A percentile compares a stretch with the other conserved stretches of the same genome.
Evolutionary conservation across 768 basidiomycete species (phyloP).

Genomic region (Amanita muscaria): DNA sequence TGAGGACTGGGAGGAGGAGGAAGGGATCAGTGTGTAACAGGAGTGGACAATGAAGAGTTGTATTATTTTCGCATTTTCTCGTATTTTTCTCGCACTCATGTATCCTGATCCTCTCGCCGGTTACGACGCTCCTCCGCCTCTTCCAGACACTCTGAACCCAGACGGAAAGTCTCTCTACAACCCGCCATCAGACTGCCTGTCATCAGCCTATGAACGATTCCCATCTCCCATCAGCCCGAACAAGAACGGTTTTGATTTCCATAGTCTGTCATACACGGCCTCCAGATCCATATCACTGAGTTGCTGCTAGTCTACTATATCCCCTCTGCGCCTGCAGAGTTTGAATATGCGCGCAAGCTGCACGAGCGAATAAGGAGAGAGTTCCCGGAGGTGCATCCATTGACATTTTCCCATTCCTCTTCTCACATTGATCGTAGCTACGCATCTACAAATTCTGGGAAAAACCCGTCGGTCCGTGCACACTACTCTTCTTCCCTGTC

Average conservation of each 20-base stretch:
- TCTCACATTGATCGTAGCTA: no score
- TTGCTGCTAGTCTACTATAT: slow-evolving; percentile 51
- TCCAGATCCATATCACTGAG: not conserved
- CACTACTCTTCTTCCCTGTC: no score
- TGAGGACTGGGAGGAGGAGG: slow-evolving; percentile 49
- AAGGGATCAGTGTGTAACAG: no score
- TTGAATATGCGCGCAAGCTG: slow-evolving; percentile 42
- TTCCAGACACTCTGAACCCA: slow-evolving; percentile 36
- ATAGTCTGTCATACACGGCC: slow-evolving; percentile 38
- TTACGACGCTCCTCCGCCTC: slow-evolving; percentile 23
- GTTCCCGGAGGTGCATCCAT: slow-evolving; percentile 71
- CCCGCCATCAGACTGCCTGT: slow-evolving; percentile 30
- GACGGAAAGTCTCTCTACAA: slow-evolving; percentile 54
- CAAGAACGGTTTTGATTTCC: slow-evolving; percentile 66
- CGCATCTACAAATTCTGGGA: slow-evolving; percentile 57
- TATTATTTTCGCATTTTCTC: not conserved
- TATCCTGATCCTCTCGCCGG: slow-evolving; percentile 26
- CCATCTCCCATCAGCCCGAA: slow-evolving; percentile 43
- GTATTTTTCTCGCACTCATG: not conserved
- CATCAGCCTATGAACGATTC: slow-evolving; percentile 45
- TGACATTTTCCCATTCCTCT: no score
- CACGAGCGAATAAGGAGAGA: slow-evolving; percentile 53
- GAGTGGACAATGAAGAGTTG: no score
- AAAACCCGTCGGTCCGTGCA: slow-evolving; percentile 45
- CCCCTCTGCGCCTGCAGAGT: slow-evolving; percentile 32